A percentile compares a stretch with the other conserved stretches of the same genome.
These are phyloP conservation scores for Rutidosis leptorrhynchoides DNA, from an alignment of 129 eudicot species.

Conservation along the genomic window DNA sequence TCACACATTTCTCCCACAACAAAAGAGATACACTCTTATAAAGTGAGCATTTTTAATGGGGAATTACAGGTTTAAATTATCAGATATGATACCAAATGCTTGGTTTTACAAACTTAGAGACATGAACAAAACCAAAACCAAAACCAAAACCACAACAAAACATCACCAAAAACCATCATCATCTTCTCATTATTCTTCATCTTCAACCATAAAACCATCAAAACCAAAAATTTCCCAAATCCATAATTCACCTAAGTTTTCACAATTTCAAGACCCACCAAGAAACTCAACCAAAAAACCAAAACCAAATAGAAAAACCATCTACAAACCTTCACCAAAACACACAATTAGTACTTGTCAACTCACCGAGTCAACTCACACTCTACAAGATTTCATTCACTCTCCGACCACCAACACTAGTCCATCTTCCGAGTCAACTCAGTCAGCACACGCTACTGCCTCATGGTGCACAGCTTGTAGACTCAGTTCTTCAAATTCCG, in stretches of 20 bases:
- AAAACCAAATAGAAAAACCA: constrained; percentile 47
- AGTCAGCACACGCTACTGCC: constrained; percentile 26
- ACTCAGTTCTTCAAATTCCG: constrained; percentile 41
- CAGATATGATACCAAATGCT: constrained; percentile 81
- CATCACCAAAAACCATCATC: constrained; percentile 34
- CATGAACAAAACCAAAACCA: constrained; percentile 49
- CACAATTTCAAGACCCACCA: constrained; percentile 48
- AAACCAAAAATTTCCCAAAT: constrained; percentile 33
- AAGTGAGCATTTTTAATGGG: constrained; percentile 46
- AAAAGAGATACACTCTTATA: background rate
- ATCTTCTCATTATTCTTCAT: constrained; percentile 23
- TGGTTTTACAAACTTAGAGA: constrained; percentile 85
- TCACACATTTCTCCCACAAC: background rate
- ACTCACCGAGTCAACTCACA: constrained; percentile 32
- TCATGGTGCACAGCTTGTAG: constrained; percentile 42
- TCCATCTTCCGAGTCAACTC: constrained; percentile 44
- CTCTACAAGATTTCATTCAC: constrained; percentile 33
- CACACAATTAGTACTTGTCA: constrained; percentile 12
- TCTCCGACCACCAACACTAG: constrained; percentile 27
- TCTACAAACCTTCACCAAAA: constrained; percentile 67
- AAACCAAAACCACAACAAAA: constrained; percentile 14
- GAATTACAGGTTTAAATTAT: constrained; percentile 62
- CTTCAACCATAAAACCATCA: constrained; percentile 24
- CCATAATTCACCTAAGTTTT: constrained; percentile 32
- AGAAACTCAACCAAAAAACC: constrained; percentile 42